Evolutionary conservation across 148 eudicot genomes (phyloP), one percentile per base, ranked within the genome.

Genomic region (Arbutus unedo): DNA sequence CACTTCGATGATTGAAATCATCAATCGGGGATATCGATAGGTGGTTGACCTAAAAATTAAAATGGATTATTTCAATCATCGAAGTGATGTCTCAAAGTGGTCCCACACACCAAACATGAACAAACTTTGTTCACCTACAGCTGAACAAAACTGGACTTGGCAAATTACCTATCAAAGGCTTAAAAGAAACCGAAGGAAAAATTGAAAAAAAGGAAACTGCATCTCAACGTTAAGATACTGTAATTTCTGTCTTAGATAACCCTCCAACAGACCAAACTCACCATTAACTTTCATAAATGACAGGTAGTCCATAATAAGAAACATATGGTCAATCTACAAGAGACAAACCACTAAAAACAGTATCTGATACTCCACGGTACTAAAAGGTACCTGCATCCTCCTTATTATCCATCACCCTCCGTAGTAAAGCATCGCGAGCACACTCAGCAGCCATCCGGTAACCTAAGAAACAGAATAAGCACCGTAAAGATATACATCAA

Each of bases 391-490:
- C 99, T 81, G 97, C 85, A 88, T 94, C 94, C 51, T 85, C 89
- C 85, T 93, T 94, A 86, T 96, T 93, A 84, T 96, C 97, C 79
- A 91, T 87, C 78, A 96, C 99, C 88, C 80, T 94, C 81, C 88
- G 91, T 87, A 91, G 70, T 87, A 96, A 89, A 62, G 97, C 98
- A 79, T 81, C 85, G 44, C 88, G 92, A 77, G 97, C 99, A 92
- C 96, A 93, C 83, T 96, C 99, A 84, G 97, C 89, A n/a, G 99
- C 98, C 99, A 94, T 93, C 81, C 99, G 92, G 49, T 90, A 94
- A 85, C 99, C 98, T 96, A 82, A 81, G 74, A 74, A 79, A 81
- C 3, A 76, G 11, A 31, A 21, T 54, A 74, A 14, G 23, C 31
- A 70, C 66, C 62, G 53, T 31, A 21, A 15, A 66, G 62, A 56